Percentiles rank a stretch among this genome's conserved stretches.
Evolutionary conservation across 352 stramenopile species (phyloP).

Genomic region (Globisporangium emineosum): DNA sequence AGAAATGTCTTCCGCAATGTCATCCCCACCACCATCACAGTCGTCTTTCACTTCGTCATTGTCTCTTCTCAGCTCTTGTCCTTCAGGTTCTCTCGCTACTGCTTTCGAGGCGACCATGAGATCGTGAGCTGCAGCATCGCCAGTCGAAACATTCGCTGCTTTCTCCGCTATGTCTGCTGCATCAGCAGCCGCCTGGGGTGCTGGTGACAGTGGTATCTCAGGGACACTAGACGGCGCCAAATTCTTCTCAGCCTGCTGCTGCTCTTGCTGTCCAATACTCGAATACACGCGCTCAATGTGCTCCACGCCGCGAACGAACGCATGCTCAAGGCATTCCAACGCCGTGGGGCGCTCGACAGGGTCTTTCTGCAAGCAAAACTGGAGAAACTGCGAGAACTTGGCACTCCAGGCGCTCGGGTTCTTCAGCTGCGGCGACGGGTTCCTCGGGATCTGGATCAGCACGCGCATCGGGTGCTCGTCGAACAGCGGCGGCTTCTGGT

Average conservation of each 20-base stretch:
- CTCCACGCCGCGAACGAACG: conserved; percentile 68
- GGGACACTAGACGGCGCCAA: not conserved
- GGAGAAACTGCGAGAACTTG: conserved; percentile 83
- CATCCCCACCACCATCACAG: not conserved
- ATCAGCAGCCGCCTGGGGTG: not conserved
- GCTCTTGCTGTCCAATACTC: not conserved
- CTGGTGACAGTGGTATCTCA: not conserved
- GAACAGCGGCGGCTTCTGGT: conserved; percentile 89
- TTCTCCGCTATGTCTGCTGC: not conserved
- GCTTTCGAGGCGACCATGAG: not conserved
- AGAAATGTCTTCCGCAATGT: conserved; percentile 35
- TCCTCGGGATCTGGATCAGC: conserved; percentile 75
- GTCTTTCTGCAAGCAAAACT: conserved; percentile 76
- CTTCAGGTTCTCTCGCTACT: not conserved
- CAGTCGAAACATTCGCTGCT: not conserved
- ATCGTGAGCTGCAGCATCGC: not conserved
- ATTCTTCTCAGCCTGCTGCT: not conserved
- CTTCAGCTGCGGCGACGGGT: conserved; percentile 74
- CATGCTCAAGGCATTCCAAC: conserved; percentile 88
- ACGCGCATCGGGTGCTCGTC: conserved; percentile 89
- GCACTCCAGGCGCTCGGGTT: conserved; percentile 70
- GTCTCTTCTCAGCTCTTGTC: conserved; percentile 7
- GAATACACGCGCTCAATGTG: conserved; percentile 39
- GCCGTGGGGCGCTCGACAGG: conserved; percentile 71
- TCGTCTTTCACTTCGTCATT: conserved; percentile 19